These are phyloP conservation scores for Penicilliopsis zonata DNA, from an alignment of 495 filamentous ascomycete genomes.

Conservation along the genomic window DNA sequence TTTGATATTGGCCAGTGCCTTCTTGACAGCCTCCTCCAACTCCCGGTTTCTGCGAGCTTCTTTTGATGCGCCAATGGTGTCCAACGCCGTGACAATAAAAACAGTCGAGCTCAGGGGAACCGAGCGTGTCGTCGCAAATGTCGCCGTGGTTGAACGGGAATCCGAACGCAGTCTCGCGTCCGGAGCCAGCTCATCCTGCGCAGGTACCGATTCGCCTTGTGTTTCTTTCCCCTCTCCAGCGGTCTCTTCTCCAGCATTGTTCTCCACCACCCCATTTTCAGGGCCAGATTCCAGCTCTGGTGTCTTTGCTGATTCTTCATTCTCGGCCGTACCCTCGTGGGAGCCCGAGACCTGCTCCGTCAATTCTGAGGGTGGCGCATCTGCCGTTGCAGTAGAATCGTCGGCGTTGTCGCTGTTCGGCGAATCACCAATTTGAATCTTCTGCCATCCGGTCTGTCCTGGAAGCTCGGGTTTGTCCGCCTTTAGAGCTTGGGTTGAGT, in stretches of 20 bases:
- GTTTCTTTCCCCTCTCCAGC: constrained; percentile 5
- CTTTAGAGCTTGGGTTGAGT: constrained; percentile 14
- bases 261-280: constrained; percentile 3
- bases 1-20: constrained; percentile 74
- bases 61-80: constrained; percentile 78
- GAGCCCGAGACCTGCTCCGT: constrained; percentile 10
- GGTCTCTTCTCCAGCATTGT: constrained; percentile 2
- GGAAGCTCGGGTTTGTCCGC: constrained; percentile 21
- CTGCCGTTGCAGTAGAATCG: constrained; percentile 8
- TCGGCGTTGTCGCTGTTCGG: constrained; percentile 5
- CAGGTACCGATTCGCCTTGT: constrained; percentile 5
- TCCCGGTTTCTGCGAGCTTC: constrained; percentile 74
- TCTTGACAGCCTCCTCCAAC: constrained; percentile 65
- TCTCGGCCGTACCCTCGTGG: constrained; percentile 9
- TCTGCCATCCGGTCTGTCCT: constrained; percentile 17
- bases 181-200: constrained; percentile 15
- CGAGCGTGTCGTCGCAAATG: constrained; percentile 38
- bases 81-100: constrained; percentile 85
- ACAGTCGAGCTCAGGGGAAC: constrained; percentile 79
- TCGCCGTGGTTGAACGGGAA: constrained; percentile 45
- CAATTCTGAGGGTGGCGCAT: constrained; percentile 4
- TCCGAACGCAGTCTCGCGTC: constrained; percentile 39
- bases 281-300: constrained; percentile 8
- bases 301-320: constrained; percentile 6
- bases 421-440: constrained; percentile 13